phyloP scores from a whole-genome alignment of 768 basidiomycete species.

The Tulasnella sp. region DNA sequence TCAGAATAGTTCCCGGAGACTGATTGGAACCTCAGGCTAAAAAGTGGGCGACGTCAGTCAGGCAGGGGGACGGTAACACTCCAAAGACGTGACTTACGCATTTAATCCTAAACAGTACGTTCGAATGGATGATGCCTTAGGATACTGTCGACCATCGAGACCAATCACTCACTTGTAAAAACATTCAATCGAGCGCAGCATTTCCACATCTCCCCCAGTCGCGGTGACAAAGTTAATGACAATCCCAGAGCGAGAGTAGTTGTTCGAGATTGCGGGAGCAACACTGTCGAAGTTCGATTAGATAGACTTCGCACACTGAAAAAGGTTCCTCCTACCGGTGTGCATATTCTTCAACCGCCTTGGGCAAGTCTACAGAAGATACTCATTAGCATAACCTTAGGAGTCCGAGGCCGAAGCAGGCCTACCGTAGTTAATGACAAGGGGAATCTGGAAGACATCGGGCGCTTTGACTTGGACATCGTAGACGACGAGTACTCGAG shows the following conservation, averaged over 20 bases:
- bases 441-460: constrained; percentile 81
- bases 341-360: constrained; percentile 95
- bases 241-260: constrained; percentile 79
- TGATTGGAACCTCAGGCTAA: constrained; percentile 86
- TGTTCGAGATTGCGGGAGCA: constrained; percentile 78
- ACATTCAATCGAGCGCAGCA: constrained; percentile 97
- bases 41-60: constrained; percentile 27
- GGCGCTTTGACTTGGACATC: constrained; percentile 88
- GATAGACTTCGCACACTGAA: background rate
- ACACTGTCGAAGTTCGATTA: constrained; percentile 44
- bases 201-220: constrained; percentile 95
- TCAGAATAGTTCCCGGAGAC: constrained; percentile 82
- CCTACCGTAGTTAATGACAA: constrained; percentile 91
- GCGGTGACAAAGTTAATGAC: constrained; percentile 96
- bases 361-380: constrained; percentile 60
- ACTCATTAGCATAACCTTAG: constrained; percentile 1
- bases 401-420: background rate
- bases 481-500: constrained; percentile 82
- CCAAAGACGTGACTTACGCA: constrained; percentile 49
- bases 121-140: background rate
- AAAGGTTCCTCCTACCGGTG: constrained; percentile 55
- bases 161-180: constrained; percentile 72
- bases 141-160: background rate
- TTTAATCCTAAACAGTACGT: constrained; percentile 57
- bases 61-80: constrained; percentile 13